Evolutionary conservation across 2,329 filamentous ascomycete genomes (phyloP), one percentile per base, ranked within the genome.

Genomic region (Botrytis tulipae): DNA sequence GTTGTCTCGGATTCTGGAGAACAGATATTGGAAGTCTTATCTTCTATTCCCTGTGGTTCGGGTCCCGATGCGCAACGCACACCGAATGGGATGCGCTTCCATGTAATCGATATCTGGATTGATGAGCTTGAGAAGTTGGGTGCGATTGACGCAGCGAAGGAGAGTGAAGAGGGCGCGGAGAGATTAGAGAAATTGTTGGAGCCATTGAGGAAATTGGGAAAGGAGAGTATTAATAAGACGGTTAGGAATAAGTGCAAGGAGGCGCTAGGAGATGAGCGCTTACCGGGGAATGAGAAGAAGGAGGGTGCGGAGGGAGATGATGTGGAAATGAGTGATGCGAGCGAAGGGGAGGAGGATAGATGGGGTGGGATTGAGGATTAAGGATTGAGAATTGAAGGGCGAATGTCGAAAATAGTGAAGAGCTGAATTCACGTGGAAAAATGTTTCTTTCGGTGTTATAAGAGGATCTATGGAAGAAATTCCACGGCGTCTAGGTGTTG

Each of bases 21-120:
- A 81, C 62, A 79, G 82, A 60, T 86, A 85, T 78, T 81, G 88
- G 73, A 82, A 78, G 7, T 80, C 90, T 73, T 90, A 78, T 81
- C 81, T 67, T 81, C 83, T 74, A 82, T 83, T 74, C 83, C 84
- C 29, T 78, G 85, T 57, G 29, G 57, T 9, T 42, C 60, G 42
- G 72, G 72, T 8, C 29, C 54, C 14, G 72, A 63, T 35, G 66
- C 68, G n/a, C 46, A 54, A 35, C 80, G 82, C 70, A 90, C 97
- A 1, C 92, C 95, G 0, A 92, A 96, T 78, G 96, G 96, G 0
- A 81, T 99, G 81, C 85, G 94, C 76, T 90, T 97, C 82, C 96
- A 99, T 83, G 88, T 95, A 22, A 83, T 97, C 76, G 96, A 99
- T 84, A 88, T 98, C 71, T 98, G 93, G 89, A 88, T 97, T 14